A percentile compares a stretch with the other conserved stretches of the same genome.
These are phyloP conservation scores for Sphagnum contortum DNA, from an alignment of 225 moss, liverwort and hornwort species.

Conservation along the genomic window DNA sequence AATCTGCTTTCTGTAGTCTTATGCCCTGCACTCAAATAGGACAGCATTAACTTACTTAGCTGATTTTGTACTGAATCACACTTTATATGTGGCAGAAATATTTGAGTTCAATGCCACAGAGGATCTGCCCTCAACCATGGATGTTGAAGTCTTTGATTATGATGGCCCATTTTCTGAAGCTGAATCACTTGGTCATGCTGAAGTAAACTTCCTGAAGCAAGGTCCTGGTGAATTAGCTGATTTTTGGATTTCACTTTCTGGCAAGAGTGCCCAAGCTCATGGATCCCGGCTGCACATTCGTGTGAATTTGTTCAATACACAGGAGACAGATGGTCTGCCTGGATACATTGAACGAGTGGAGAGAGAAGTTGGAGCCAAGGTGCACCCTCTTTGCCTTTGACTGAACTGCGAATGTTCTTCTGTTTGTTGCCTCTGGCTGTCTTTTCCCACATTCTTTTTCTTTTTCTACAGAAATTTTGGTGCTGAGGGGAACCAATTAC, in stretches of 20 bases:
- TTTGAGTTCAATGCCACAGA: slow-evolving; percentile 83
- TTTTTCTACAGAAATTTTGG: too few relatives aligned
- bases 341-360: slow-evolving; percentile 56
- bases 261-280: slow-evolving; percentile 45
- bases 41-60: too few relatives aligned
- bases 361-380: slow-evolving; percentile 75
- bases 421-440: too few relatives aligned
- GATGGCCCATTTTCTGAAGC: slow-evolving; percentile 74
- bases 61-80: too few relatives aligned
- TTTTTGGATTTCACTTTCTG: slow-evolving; percentile 59
- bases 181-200: slow-evolving; percentile 60
- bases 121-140: slow-evolving; percentile 74
- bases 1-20: too few relatives aligned
- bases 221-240: slow-evolving; percentile 41
- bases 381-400: slow-evolving; percentile 3
- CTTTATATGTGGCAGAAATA: slow-evolving; percentile 37
- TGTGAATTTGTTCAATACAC: slow-evolving; percentile 51
- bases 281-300: slow-evolving; percentile 66
- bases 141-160: slow-evolving; percentile 75
- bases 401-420: too few relatives aligned
- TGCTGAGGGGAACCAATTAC: too few relatives aligned
- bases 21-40: too few relatives aligned
- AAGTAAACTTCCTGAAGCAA: slow-evolving; percentile 56
- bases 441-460: too few relatives aligned
- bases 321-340: slow-evolving; percentile 33